Evolutionary conservation across 495 filamentous ascomycete genomes (phyloP).

Genomic region (Rhizodiscina lignyota): DNA sequence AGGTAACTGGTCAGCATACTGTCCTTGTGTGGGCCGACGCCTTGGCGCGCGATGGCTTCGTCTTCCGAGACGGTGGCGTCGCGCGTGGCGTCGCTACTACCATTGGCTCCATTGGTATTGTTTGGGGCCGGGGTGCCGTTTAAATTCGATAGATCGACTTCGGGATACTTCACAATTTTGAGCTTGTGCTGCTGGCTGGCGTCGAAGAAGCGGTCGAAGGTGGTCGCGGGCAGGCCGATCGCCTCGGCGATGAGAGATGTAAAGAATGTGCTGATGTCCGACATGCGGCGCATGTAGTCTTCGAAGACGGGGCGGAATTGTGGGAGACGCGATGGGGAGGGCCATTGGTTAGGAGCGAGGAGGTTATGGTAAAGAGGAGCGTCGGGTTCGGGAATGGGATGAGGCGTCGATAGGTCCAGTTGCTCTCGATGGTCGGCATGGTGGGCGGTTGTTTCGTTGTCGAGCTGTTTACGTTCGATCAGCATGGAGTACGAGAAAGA

Average conservation of each 20-base stretch:
- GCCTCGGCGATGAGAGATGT: constrained; percentile 78
- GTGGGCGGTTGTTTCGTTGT: constrained; percentile 25
- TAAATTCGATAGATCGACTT: constrained; percentile 31
- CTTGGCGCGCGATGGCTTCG: constrained; percentile 36
- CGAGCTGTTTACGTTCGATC: too few species aligned
- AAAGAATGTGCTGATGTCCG: constrained; percentile 53
- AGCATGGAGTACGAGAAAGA: background rate
- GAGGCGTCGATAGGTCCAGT: constrained; percentile 72
- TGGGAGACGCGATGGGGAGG: constrained; percentile 47
- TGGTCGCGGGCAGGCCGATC: constrained; percentile 50
- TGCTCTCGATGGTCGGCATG: constrained; percentile 61
- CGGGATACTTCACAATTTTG: constrained; percentile 83
- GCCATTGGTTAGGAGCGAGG: constrained; percentile 84
- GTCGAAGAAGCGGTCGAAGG: constrained; percentile 76
- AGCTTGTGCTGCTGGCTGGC: constrained; percentile 70
- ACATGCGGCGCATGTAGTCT: constrained; percentile 61
- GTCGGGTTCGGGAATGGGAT: constrained; percentile 41
- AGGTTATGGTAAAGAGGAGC: constrained; percentile 68
- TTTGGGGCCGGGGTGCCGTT: too few species aligned
- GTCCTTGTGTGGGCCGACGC: constrained; percentile 91
- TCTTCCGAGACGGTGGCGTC: constrained; percentile 16
- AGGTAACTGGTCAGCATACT: constrained; percentile 76
- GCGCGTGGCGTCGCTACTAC: constrained; percentile 9
- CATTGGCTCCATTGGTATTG: too few species aligned
- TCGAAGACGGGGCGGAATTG: constrained; percentile 52